Evolutionary conservation across 768 basidiomycete species (phyloP), one percentile per base, ranked within the genome.

Genomic region (Inosperma sp.): DNA sequence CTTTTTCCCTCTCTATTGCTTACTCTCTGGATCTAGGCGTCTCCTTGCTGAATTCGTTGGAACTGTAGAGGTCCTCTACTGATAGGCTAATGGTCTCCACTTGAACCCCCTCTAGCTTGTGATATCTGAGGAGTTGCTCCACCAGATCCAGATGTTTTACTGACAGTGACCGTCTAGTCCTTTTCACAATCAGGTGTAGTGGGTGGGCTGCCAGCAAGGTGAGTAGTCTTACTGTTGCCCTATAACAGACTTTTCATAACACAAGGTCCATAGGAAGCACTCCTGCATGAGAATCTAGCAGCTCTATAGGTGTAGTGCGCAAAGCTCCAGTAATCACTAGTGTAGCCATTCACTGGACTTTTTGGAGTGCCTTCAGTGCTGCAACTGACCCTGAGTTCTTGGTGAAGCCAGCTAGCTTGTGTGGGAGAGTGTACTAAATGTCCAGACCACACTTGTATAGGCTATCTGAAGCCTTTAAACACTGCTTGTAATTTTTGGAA

Each of bases 1-100:
- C n/a, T n/a, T n/a, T n/a, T n/a, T n/a, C n/a, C 56, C 53, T 53
- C 33, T 50, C 55, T 7, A 48, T 53, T 2, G 55, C 58, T 17
- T 56, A 58, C 27, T 52, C 50, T 2, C 46, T 49, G 14, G 48
- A 40, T 13, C 26, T 37, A 3, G 45, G 26, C 4, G 27, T 34
- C 12, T 59, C 47, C 8, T 17, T 1, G 40, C 16, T 5, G 58
- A 57, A 41, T 39, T 22, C 2, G 2, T 57, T 44, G 22, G 59
- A 37, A n/a, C 54, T 31, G 51, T 66, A 50, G 2, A 64, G 17
- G n/a, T n/a, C n/a, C n/a, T n/a, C n/a, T n/a, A n/a, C n/a, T n/a
- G n/a, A 10, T 8, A 21, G 14, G 2, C 7, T 30, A 9, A 41
- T 42, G 0, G 13, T 51, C 19, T 45, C 50, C 19, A 51, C 8